phyloP scores from a whole-genome alignment of 495 filamentous ascomycete genomes.

The Melanomma pulvis-pyrius region DNA sequence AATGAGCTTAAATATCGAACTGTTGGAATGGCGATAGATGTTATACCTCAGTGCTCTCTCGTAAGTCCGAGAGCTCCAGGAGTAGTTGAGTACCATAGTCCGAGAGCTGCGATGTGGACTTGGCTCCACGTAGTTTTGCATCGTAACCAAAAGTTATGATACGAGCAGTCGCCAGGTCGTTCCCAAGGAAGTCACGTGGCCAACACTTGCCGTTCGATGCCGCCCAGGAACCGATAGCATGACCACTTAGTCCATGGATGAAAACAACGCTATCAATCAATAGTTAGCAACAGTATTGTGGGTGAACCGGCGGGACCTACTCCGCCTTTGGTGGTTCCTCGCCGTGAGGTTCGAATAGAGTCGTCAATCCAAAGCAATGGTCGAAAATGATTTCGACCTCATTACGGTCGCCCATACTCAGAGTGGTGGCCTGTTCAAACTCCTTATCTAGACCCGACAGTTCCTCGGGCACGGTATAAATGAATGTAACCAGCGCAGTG shows the following conservation, averaged over 20 bases:
- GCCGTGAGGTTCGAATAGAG: background rate
- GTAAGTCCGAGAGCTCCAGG: background rate
- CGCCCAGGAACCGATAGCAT: background rate
- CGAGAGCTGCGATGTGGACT: background rate
- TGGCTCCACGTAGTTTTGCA: background rate
- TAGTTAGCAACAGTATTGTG: background rate
- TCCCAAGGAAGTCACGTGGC: background rate
- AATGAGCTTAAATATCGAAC: background rate
- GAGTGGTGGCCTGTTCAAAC: background rate
- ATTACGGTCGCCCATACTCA: background rate
- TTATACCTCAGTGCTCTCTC: background rate
- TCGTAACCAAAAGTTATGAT: background rate
- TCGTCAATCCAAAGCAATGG: background rate
- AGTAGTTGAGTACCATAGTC: background rate
- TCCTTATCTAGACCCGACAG: background rate
- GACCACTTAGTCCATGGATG: background rate
- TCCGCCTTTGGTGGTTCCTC: background rate
- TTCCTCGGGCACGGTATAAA: background rate
- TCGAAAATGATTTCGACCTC: background rate
- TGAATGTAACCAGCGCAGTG: background rate
- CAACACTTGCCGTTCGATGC: background rate
- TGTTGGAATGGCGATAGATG: too few relatives aligned
- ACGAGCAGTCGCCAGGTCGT: background rate
- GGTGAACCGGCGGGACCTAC: background rate
- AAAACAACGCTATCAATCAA: background rate